Evolutionary conservation across 2,329 filamentous ascomycete species (phyloP), one percentile per base, ranked within the genome.

Genomic region (Sporothrix euskadiensis): DNA sequence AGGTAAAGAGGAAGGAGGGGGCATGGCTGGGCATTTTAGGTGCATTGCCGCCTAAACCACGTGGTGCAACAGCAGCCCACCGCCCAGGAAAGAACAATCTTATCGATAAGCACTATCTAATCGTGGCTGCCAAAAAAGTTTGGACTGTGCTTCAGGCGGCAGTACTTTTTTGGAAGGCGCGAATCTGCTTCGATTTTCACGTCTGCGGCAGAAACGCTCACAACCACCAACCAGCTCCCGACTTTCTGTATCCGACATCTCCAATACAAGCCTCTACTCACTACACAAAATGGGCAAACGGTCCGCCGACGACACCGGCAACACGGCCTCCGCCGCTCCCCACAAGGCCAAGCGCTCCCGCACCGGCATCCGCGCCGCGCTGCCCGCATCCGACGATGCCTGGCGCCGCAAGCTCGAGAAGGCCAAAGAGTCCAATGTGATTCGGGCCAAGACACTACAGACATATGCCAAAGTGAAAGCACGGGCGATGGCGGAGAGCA

Each of bases 381-480:
- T 76, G 59, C 76, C 76, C 19, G 72, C 72, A n/a, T 70, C 69
- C 14, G 76, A 77, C 66, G 71, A 72, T 22, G 73, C 74, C 49
- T 77, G 76, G 76, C 74, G 76, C 35, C 72, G 68, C 66, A 75
- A 76, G 63, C 71, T 76, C 35, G 56, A 73, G 52, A 52, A 95
- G 82, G 96, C 97, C 79, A 98, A 98, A 83, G 88, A 91, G 76
- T 89, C 92, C 77, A 85, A 97, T 73, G 98, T 98, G 78, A 89
- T 94, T 81, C 97, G 96, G 81, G 94, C 94, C 75, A 97, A 98
- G 82, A 87, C 97, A 75, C 96, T 95, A 83, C 97, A 97, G 82
- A 89, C 92, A 57, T 98, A 97, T 80, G 92, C 92, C 76, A 98
- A 97, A 82, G 85, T 97, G 76, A 95, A 94, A 82, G 90, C 89